Conservation (phyloP, 2,329 filamentous ascomycete species). For the Colletotrichum scovillei region DNA sequence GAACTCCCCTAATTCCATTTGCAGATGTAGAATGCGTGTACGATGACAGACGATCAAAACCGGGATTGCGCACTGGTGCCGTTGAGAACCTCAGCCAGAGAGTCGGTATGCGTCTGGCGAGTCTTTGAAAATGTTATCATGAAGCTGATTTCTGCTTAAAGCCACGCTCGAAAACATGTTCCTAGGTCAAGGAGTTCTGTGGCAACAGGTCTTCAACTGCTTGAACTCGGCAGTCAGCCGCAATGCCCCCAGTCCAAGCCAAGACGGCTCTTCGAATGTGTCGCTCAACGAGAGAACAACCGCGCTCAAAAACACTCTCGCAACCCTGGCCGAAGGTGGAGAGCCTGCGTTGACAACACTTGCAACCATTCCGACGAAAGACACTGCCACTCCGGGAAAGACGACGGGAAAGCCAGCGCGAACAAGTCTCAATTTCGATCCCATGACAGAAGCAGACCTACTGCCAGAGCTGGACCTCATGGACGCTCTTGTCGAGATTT, state of each 20-base stretch:
- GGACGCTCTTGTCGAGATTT: slow-evolving; percentile 46
- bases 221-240: slow-evolving; percentile 5
- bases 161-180: slow-evolving; percentile 51
- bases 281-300: slow-evolving; percentile 37
- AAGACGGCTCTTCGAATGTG: neutral
- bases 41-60: slow-evolving; percentile 46
- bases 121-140: neutral
- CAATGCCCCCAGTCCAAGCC: neutral
- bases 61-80: slow-evolving; percentile 47
- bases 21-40: slow-evolving; percentile 46
- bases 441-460: slow-evolving; percentile 1
- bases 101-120: slow-evolving; percentile 8
- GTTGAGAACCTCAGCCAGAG: slow-evolving; percentile 49
- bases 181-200: slow-evolving; percentile 48
- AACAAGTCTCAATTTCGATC: neutral
- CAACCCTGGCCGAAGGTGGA: slow-evolving; percentile 32
- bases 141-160: neutral
- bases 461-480: slow-evolving; percentile 46
- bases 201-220: slow-evolving; percentile 47
- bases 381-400: neutral
- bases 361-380: slow-evolving; percentile 1
- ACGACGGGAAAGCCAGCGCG: neutral
- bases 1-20: neutral
- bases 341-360: slow-evolving; percentile 8
- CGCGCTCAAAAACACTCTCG: slow-evolving; percentile 38